A percentile compares a stretch with the other conserved stretches of the same genome.
phyloP scores from a whole-genome alignment of 202 grass and related monocot genomes.

The Setaria viridis region DNA sequence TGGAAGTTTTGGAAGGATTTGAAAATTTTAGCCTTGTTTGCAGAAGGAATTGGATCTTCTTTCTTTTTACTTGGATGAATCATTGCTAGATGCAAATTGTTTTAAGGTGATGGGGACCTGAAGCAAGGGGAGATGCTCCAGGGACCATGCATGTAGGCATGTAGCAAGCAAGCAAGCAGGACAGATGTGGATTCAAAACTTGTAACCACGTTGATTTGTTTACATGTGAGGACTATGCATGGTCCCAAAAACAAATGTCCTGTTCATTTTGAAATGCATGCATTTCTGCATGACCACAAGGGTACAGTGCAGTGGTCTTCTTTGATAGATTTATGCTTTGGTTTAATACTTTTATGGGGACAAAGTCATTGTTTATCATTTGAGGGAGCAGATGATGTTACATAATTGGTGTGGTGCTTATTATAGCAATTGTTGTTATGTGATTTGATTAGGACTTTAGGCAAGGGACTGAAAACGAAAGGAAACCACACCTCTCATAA shows the following conservation, averaged over 20 bases:
- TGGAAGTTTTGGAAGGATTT: conserved; percentile 22
- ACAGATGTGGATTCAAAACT: conserved; percentile 42
- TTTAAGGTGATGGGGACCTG: neutral
- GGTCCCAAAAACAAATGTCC: conserved; percentile 47
- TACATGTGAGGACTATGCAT: conserved; percentile 34
- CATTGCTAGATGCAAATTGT: conserved; percentile 30
- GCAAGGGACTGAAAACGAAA: neutral
- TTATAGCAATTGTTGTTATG: neutral
- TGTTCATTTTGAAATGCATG: conserved; percentile 35
- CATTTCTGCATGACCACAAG: conserved; percentile 16
- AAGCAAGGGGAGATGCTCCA: neutral
- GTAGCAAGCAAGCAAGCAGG: conserved; percentile 18
- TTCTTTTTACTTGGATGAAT: conserved; percentile 8
- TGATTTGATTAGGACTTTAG: neutral
- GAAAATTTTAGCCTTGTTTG: conserved; percentile 5
- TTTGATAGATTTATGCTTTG: neutral
- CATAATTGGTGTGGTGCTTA: neutral
- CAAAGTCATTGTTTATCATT: conserved; percentile 20
- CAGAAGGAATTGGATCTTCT: neutral
- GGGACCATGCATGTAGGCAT: conserved; percentile 1
- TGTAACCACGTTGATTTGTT: conserved; percentile 38
- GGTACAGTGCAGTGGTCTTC: neutral
- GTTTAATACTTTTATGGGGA: neutral
- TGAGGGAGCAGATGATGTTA: neutral
- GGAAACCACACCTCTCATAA: neutral